Conservation (phyloP, 345 rosid genomes). For the Laguncularia racemosa region DNA sequence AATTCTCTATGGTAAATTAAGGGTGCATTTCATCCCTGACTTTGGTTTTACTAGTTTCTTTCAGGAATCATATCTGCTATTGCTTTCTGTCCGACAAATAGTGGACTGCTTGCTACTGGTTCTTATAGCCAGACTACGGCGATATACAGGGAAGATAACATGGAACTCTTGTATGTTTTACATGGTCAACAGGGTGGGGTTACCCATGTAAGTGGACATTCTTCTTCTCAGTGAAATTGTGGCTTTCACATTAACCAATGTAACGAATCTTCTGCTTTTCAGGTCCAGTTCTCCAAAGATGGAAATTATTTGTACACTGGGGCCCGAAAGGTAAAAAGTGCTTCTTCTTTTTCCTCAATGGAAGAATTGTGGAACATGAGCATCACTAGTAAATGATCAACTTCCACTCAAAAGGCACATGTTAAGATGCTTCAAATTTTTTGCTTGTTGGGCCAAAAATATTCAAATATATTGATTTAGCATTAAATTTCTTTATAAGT, state of each 20-base stretch:
- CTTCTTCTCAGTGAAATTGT: slow-evolving; percentile 1
- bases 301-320: slow-evolving; percentile 92
- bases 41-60: slow-evolving; percentile 14
- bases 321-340: slow-evolving; percentile 72
- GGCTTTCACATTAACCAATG: slow-evolving; percentile 5
- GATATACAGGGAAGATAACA: slow-evolving; percentile 82
- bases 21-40: neutral
- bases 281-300: slow-evolving; percentile 94
- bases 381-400: too few relatives aligned
- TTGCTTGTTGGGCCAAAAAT: too few relatives aligned
- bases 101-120: slow-evolving; percentile 87
- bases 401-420: too few relatives aligned
- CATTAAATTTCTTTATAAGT: too few relatives aligned
- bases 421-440: too few relatives aligned
- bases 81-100: slow-evolving; percentile 73
- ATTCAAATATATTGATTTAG: too few relatives aligned
- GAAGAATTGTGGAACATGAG: neutral
- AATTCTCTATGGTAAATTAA: neutral
- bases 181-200: slow-evolving; percentile 98
- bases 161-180: slow-evolving; percentile 85
- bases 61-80: slow-evolving; percentile 81
- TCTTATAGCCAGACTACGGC: slow-evolving; percentile 87
- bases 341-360: neutral
- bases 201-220: slow-evolving; percentile 65
- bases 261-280: slow-evolving; percentile 14